Evolutionary conservation across 306 rosid genomes (phyloP), one percentile per base, ranked within the genome.

Genomic region (Betula pendula): DNA sequence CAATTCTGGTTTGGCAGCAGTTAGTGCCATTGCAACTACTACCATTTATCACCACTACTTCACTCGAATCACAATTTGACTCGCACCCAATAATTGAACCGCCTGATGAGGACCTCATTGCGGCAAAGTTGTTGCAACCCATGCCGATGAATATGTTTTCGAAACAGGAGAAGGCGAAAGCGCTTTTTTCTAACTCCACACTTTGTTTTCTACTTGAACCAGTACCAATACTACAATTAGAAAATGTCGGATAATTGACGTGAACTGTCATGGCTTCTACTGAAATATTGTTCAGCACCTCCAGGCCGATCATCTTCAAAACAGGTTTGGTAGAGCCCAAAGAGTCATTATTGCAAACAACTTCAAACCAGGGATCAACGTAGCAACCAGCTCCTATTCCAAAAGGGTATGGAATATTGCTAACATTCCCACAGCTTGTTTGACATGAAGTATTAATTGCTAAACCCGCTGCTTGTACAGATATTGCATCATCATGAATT

Each of bases 371-470:
- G 2, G 50, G 25, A 8, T 66, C 50, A 5, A 49, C 3, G 66
- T 65, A 75, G 47, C 79, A 65, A 71, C 47, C 60, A 6, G 38
- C 16, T 51, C 43, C 73, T 3, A 76, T 22, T 16, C 73, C 44
- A 1, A 66, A 76, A 31, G 72, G 72, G 72, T 4, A 63, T 0
- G 66, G 73, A 14, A 65, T 66, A n/a, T n/a, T n/a, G 47, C 48
- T 40, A 9, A 76, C 63, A 50, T 13, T 0, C 4, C 51, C 72
- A 38, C 79, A 75, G 2, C 12, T 50, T 17, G 49, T 4, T 13
- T 38, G 33, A 24, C 77, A 73, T 27, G 40, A 13, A 59, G 3
- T 6, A 15, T 59, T 14, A 6, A 12, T 58, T 20, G 35, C 17
- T 58, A 58, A 25, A 13, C 17, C 12, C 35, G 19, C 33, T 12